Evolutionary conservation across 73 alveolate species (phyloP).

Genomic region (Blepharisma stoltei): DNA sequence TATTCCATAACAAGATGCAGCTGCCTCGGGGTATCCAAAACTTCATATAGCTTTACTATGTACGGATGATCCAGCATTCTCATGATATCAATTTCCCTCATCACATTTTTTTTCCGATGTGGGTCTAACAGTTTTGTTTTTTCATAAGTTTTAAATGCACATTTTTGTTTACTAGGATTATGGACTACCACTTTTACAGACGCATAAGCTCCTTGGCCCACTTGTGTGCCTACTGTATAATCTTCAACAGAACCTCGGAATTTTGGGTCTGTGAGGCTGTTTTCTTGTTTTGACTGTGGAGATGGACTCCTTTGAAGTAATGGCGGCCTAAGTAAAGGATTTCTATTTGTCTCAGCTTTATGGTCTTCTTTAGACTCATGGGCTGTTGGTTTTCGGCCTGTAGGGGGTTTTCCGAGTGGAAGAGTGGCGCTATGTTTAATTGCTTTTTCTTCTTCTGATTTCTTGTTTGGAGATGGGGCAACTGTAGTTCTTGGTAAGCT

Average conservation of each 20-base stretch:
- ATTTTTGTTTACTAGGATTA: constrained; percentile 42
- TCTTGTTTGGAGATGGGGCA: too few relatives aligned
- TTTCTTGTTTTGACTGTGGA: too few relatives aligned
- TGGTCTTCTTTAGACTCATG: too few relatives aligned
- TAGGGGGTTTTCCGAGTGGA: too few relatives aligned
- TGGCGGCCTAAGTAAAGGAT: too few relatives aligned
- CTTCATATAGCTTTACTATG: constrained; percentile 80
- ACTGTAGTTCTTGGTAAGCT: too few relatives aligned
- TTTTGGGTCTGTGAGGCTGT: too few relatives aligned
- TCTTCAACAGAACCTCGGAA: background rate
- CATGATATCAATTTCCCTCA: constrained; percentile 55
- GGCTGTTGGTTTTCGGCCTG: too few relatives aligned
- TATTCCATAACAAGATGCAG: constrained; percentile 54
- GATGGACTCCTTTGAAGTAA: too few relatives aligned
- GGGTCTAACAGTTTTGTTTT: constrained; percentile 51
- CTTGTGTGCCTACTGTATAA: constrained; percentile 2
- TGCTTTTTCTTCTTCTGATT: too few relatives aligned
- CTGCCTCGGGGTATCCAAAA: constrained; percentile 78
- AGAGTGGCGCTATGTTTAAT: too few relatives aligned
- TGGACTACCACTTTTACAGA: constrained; percentile 39
- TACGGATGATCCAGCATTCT: constrained; percentile 60
- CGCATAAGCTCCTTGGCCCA: constrained; percentile 61
- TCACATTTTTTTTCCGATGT: constrained; percentile 42
- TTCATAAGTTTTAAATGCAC: constrained; percentile 60
- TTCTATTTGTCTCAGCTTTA: too few relatives aligned